phyloP scores from a whole-genome alignment of 2,329 filamentous ascomycete genomes.

The Talaromyces sp. region DNA sequence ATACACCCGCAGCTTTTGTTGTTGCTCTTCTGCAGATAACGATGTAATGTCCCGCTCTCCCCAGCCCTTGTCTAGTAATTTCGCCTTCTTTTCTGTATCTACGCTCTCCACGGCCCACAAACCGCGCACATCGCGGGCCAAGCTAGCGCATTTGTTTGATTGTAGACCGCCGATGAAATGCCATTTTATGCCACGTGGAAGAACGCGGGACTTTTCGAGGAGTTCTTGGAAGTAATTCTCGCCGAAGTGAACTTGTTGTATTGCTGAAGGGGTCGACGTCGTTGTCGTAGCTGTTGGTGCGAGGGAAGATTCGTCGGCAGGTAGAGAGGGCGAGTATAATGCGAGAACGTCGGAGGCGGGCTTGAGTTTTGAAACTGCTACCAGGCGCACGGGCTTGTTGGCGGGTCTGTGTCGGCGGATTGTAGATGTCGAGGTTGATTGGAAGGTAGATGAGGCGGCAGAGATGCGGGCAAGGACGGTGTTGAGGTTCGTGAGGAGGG shows the following conservation, averaged over 20 bases:
- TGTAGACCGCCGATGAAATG: slow-evolving; percentile 96
- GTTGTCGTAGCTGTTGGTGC: slow-evolving; percentile 36
- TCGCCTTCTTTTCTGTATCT: slow-evolving; percentile 82
- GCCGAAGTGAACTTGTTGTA: slow-evolving; percentile 76
- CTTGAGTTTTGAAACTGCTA: slow-evolving; percentile 95
- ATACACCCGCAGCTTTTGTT: slow-evolving; percentile 63
- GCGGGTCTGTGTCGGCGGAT: slow-evolving; percentile 11
- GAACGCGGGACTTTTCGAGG: slow-evolving; percentile 73
- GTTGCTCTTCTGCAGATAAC: slow-evolving; percentile 29
- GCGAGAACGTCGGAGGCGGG: slow-evolving; percentile 86
- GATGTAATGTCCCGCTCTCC: slow-evolving; percentile 44
- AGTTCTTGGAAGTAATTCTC: slow-evolving; percentile 97
- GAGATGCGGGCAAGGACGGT: slow-evolving; percentile 58
- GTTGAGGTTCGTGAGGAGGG: slow-evolving; percentile 61
- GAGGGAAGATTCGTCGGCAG: slow-evolving; percentile 28
- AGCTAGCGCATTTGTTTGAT: slow-evolving; percentile 84
- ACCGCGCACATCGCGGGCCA: slow-evolving; percentile 79
- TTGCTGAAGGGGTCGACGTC: slow-evolving; percentile 1
- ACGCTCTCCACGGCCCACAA: slow-evolving; percentile 90
- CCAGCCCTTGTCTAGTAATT: slow-evolving; percentile 73
- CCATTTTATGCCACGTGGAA: slow-evolving; percentile 76
- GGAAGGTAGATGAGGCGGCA: slow-evolving; percentile 25
- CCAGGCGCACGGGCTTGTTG: slow-evolving; percentile 57
- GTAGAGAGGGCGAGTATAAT: slow-evolving; percentile 60
- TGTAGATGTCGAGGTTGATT: slow-evolving; percentile 37